Evolutionary conservation across 2,329 filamentous ascomycete species (phyloP), one percentile per base, ranked within the genome.

Genomic region (Diplodia seriata): DNA sequence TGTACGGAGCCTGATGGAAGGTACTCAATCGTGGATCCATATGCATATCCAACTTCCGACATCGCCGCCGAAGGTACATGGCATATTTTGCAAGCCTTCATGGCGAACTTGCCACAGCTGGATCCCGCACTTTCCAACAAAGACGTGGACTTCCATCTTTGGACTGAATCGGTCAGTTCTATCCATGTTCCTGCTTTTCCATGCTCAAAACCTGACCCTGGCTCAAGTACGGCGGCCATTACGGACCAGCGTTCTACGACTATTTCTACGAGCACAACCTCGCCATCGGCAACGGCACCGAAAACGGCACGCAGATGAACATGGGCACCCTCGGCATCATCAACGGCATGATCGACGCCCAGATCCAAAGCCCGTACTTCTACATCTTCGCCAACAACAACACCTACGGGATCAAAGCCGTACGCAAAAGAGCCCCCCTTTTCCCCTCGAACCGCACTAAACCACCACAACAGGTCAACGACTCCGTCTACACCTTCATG

Each of bases 201-300:
- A 47, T 23, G 9, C 6, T 29, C 29, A 14, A 2, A 3, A 36
- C 5, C 65, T 67, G 47, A 67, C 9, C 14, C 6, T 2, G 2
- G 2, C 26, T 2, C 33, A 33, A 74, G 71, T 79, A 79, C 54
- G 73, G 73, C 47, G 83, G 84, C 49, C 83, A 85, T 71, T 85
- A 85, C 69, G 84, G 84, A 4, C 84, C 84, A 1, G 79, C 77
- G 33, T 87, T 87, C 75, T 87, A 82, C 77, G 82, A 84, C 68
- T 82, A 86, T 71, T 87, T 87, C 75, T 83, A 85, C 68, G 77
- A 86, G 54, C 83, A 87, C 70, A 87, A 87, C 68, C 74, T 83
- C 67, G 79, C 81, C 36, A 86, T 87, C 70, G 72, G 76, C 36
- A 83, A 83, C 51, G 85, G 84, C 8, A 79, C 75, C 0, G 70